Percentiles rank a stretch among this genome's conserved stretches.
Evolutionary conservation across 2,329 filamentous ascomycete genomes (phyloP).

Genomic region (Fusarium pseudocircinatum): DNA sequence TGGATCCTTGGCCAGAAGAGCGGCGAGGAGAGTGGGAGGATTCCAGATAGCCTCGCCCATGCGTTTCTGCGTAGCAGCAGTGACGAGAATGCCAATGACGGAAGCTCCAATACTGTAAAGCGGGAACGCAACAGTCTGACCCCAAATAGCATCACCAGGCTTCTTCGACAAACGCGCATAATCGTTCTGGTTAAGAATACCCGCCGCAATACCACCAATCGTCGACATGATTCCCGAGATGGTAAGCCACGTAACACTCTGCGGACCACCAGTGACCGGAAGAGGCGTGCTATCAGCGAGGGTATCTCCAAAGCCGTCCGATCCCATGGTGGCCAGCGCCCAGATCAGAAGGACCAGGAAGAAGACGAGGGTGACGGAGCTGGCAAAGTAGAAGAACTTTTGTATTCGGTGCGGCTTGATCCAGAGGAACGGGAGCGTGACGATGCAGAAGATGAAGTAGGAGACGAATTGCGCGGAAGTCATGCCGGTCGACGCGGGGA

Average conservation of each 20-base stretch:
- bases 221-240: constrained; percentile 51
- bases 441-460: constrained; percentile 56
- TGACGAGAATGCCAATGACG: constrained; percentile 54
- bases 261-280: constrained; percentile 42
- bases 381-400: constrained; percentile 54
- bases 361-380: constrained; percentile 52
- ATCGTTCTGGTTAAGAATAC: constrained; percentile 53
- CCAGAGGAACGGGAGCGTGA: constrained; percentile 56
- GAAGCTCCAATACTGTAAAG: constrained; percentile 50
- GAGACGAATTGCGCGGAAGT: constrained; percentile 56
- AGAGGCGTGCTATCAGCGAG: constrained; percentile 38
- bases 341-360: constrained; percentile 55
- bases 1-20: constrained; percentile 44
- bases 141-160: constrained; percentile 48
- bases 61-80: constrained; percentile 51
- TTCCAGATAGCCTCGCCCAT: constrained; percentile 53
- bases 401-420: constrained; percentile 56
- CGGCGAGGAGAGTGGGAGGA: constrained; percentile 49
- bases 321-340: constrained; percentile 55
- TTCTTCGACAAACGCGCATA: constrained; percentile 49
- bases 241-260: constrained; percentile 50
- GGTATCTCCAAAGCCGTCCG: constrained; percentile 51
- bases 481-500: constrained; percentile 53
- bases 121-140: constrained; percentile 49
- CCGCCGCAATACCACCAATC: constrained; percentile 50